phyloP scores from a whole-genome alignment of 1,284 basidiomycete genomes.

The Sporisorium scitamineum region DNA sequence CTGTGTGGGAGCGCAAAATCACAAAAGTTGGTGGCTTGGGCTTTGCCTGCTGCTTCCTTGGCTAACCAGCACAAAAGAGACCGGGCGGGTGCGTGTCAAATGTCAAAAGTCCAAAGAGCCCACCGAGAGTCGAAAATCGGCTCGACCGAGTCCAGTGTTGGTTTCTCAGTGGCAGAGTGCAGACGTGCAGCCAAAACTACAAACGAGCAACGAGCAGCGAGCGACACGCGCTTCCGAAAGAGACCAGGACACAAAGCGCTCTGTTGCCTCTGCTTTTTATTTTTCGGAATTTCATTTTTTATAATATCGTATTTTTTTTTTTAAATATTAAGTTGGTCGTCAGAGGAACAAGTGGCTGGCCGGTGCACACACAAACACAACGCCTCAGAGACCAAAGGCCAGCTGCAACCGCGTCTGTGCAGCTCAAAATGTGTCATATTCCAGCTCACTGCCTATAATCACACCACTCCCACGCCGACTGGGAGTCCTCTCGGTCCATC shows the following conservation, averaged over 20 bases:
- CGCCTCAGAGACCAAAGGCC: not conserved
- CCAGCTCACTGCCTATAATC: not conserved
- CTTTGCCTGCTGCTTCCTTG: not conserved
- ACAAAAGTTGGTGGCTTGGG: conserved; percentile 2
- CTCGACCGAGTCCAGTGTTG: not conserved
- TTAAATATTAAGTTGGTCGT: no score
- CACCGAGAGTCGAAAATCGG: not conserved
- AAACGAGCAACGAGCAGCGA: not conserved
- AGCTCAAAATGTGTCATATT: not conserved
- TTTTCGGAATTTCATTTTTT: not conserved
- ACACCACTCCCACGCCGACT: not conserved
- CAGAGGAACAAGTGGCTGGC: not conserved
- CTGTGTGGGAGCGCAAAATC: no score
- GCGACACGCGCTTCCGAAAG: not conserved
- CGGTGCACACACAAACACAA: not conserved
- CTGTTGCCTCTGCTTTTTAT: not conserved
- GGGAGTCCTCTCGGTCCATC: not conserved
- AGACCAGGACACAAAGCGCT: not conserved
- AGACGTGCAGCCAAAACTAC: not conserved
- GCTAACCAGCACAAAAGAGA: not conserved
- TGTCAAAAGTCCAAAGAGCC: not conserved
- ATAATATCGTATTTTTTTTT: not conserved
- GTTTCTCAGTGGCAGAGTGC: conserved; percentile 7
- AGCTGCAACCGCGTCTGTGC: conserved; percentile 4
- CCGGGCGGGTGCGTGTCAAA: not conserved